phyloP scores from a whole-genome alignment of 2,329 filamentous ascomycete genomes.

The Colletotrichum paranaense region DNA sequence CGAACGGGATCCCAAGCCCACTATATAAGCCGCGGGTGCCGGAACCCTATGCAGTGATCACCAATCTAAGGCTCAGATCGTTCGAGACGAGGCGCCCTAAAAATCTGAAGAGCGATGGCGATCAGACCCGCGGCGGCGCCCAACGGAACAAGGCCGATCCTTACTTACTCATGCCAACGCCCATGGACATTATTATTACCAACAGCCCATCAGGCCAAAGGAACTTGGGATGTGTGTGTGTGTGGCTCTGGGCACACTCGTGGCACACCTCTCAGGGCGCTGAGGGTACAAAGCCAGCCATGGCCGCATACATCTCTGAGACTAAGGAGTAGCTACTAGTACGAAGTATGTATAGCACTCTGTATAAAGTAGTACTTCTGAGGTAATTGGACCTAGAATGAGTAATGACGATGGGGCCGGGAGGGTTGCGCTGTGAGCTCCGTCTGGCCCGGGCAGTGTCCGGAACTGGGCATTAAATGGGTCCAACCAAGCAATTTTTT shows the following conservation, averaged over 20 bases:
- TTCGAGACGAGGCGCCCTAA: conserved; percentile 29
- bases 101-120: conserved; percentile 24
- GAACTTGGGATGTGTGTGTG: background rate
- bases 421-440: conserved; percentile 30
- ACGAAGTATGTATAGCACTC: too few relatives aligned
- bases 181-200: conserved; percentile 8
- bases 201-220: background rate
- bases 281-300: background rate
- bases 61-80: conserved; percentile 32
- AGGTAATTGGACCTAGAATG: conserved; percentile 30
- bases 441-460: conserved; percentile 33
- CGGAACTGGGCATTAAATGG: conserved; percentile 36
- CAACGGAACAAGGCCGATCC: conserved; percentile 34
- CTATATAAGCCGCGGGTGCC: conserved; percentile 31
- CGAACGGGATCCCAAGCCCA: conserved; percentile 20
- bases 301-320: conserved; percentile 10
- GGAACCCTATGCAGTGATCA: conserved; percentile 34
- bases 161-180: conserved; percentile 30
- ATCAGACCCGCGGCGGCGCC: conserved; percentile 32
- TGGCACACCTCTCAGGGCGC: conserved; percentile 7
- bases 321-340: background rate
- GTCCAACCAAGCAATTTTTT: conserved; percentile 28
- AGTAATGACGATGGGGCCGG: conserved; percentile 34
- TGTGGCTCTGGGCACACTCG: conserved; percentile 11
- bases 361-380: background rate